Evolutionary conservation across 176 grass and related monocot species (phyloP).

Genomic region (Musa itinerans): DNA sequence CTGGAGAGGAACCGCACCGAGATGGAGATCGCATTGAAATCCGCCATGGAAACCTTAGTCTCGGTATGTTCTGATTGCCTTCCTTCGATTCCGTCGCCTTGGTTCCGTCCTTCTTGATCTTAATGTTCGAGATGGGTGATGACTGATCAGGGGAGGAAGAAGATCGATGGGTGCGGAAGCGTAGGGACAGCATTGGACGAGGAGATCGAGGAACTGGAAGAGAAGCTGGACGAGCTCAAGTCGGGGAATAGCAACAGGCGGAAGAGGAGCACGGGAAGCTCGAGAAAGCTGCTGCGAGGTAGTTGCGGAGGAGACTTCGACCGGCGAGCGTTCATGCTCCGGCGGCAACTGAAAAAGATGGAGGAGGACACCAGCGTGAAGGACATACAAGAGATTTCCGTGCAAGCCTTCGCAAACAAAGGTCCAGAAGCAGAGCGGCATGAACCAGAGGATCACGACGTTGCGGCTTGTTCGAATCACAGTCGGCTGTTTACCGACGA

Average conservation of each 20-base stretch:
- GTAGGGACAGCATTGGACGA: constrained; percentile 42
- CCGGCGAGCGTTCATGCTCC: constrained; percentile 64
- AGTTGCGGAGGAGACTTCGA: constrained; percentile 67
- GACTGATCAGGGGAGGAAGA: constrained; percentile 57
- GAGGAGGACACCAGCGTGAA: constrained; percentile 39
- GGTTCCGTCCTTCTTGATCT: background rate
- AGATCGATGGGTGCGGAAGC: constrained; percentile 39
- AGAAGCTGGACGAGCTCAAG: constrained; percentile 42
- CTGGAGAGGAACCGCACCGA: constrained; percentile 62
- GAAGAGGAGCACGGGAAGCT: constrained; percentile 7
- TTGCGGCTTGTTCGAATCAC: background rate
- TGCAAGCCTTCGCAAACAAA: background rate
- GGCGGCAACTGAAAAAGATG: constrained; percentile 63
- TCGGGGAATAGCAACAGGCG: background rate
- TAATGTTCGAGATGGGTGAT: background rate
- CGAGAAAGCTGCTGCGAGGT: constrained; percentile 31
- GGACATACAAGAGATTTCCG: constrained; percentile 58
- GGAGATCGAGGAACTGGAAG: constrained; percentile 65
- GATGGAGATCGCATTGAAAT: constrained; percentile 60
- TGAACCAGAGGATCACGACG: background rate
- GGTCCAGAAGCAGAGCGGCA: constrained; percentile 20
- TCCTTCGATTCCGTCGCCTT: background rate
- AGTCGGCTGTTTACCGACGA: background rate
- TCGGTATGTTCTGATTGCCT: constrained; percentile 27
- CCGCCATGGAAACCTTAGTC: constrained; percentile 60